Conservation (phyloP, 768 basidiomycete species). For the Panus rudis region DNA sequence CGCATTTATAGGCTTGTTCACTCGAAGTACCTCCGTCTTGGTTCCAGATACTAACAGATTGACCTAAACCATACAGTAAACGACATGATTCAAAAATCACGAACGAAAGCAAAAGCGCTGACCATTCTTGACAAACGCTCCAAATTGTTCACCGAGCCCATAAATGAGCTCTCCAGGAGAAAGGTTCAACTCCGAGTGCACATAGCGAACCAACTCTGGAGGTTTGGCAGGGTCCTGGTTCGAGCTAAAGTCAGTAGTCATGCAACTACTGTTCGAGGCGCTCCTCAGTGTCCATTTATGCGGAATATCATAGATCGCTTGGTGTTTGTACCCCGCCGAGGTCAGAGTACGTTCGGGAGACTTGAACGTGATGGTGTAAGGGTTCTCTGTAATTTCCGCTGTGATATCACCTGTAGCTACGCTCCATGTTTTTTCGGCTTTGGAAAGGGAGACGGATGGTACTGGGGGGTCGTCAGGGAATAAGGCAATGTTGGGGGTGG, state of each 20-base stretch:
- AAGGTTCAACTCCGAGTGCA: conserved; percentile 54
- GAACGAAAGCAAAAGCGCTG: conserved; percentile 15
- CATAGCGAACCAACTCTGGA: conserved; percentile 39
- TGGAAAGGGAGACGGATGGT: conserved; percentile 33
- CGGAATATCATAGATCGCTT: conserved; percentile 50
- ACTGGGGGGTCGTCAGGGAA: conserved; percentile 55
- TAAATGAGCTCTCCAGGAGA: conserved; percentile 69
- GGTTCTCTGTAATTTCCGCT: conserved; percentile 50
- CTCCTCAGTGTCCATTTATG: conserved; percentile 43
- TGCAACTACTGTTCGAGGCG: conserved; percentile 49
- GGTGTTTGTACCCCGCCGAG: conserved; percentile 47
- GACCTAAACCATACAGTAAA: conserved; percentile 42
- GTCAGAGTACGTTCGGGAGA: conserved; percentile 39
- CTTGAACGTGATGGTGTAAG: conserved; percentile 58
- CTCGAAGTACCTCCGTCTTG: conserved; percentile 70
- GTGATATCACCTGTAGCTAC: conserved; percentile 43
- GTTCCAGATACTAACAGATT: conserved; percentile 61
- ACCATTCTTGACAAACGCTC: conserved; percentile 72
- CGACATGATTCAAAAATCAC: conserved; percentile 1
- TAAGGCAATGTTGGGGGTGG: conserved; percentile 44
- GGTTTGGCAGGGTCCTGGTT: conserved; percentile 42
- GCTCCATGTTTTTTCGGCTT: conserved; percentile 18
- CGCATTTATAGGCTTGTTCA: conserved; percentile 60
- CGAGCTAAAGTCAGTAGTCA: conserved; percentile 49
- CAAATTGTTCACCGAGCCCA: conserved; percentile 71